Base-by-base conservation (phyloP, 208 protist genomes). In the Balamuthia mandrillaris region DNA sequence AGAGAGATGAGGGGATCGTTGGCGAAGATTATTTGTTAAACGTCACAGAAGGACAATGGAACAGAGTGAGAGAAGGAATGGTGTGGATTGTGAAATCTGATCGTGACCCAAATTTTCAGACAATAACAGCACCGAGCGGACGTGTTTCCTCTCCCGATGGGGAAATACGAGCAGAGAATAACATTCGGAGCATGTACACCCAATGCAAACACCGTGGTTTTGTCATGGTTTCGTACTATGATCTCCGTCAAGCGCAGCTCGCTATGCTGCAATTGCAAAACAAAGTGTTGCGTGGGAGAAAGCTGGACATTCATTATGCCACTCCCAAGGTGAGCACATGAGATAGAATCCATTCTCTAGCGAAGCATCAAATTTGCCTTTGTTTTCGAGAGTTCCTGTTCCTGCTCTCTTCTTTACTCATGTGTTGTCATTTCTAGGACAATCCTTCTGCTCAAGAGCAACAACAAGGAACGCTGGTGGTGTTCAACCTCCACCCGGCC, bases 401-500 rank as follows among this genome's bases (percentile, higher is more conserved):
- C 7, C n/a, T 41, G 16, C 33, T 9, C 9, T 9, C 66, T 35
- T n/a, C 9, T 77, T 86, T 16, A 33, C 47, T 2, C 75, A 6
- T 77, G 14, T 14, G 74, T n/a, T 78, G 21, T n/a, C 61, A 14
- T 14, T n/a, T 45, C 14, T n/a, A 84, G 33, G 89, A 90, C 27
- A 61, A 72, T 21, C 58, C 65, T 0, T 52, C 24, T 44, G 88
- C 83, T 14, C 72, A 87, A 16, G 78, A 88, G 24, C 54, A 82
- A 18, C 91, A 95, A 44, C 85, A 94, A 37, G 93, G 93, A 3
- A 95, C 92, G 5, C 31, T 95, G 3, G 91, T 95, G 0, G 86
- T 94, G 3, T 94, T 95, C 41, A 95, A 95, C 56, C 31, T 94
- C 14, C 82, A 93, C 39, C 18, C 74, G n/a, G n/a, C 29, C 3